These are phyloP conservation scores for Boletus pseudopeckii DNA, from an alignment of 768 basidiomycete genomes.

Conservation along the genomic window DNA sequence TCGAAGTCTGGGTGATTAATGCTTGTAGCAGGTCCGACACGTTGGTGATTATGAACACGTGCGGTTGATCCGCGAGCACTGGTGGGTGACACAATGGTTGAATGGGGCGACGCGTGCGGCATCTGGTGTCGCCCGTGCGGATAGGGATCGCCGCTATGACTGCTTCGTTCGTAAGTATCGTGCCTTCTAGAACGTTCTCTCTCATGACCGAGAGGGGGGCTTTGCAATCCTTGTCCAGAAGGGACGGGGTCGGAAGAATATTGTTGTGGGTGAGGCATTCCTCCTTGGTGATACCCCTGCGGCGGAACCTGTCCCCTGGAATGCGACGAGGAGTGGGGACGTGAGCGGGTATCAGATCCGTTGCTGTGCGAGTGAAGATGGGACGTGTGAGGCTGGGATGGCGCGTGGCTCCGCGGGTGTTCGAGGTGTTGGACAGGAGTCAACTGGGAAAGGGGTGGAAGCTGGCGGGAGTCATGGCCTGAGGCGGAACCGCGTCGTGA, in stretches of 20 bases:
- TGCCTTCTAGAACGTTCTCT: slow-evolving; percentile 46
- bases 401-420: slow-evolving; percentile 32
- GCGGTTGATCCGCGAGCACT: slow-evolving; percentile 33
- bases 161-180: slow-evolving; percentile 42
- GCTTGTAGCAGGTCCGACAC: slow-evolving; percentile 59
- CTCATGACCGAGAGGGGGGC: slow-evolving; percentile 46
- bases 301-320: slow-evolving; percentile 42
- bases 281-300: slow-evolving; percentile 35
- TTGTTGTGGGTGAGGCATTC: slow-evolving; percentile 41
- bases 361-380: slow-evolving; percentile 40
- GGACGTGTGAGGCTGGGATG: slow-evolving; percentile 38
- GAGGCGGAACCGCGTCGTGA: slow-evolving; percentile 42
- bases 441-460: slow-evolving; percentile 46
- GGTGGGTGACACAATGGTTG: slow-evolving; percentile 35
- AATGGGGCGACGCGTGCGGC: slow-evolving; percentile 33
- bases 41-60: slow-evolving; percentile 63
- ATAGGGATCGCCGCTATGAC: slow-evolving; percentile 34
- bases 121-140: slow-evolving; percentile 31
- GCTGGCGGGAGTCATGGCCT: slow-evolving; percentile 46
- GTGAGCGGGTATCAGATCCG: slow-evolving; percentile 43
- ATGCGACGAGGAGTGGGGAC: slow-evolving; percentile 51
- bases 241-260: slow-evolving; percentile 46
- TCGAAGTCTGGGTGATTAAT: slow-evolving; percentile 41
- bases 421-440: slow-evolving; percentile 42
- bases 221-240: slow-evolving; percentile 45